Conservation (phyloP, 2,329 filamentous ascomycete genomes). For the Beauveria rudraprayagi region DNA sequence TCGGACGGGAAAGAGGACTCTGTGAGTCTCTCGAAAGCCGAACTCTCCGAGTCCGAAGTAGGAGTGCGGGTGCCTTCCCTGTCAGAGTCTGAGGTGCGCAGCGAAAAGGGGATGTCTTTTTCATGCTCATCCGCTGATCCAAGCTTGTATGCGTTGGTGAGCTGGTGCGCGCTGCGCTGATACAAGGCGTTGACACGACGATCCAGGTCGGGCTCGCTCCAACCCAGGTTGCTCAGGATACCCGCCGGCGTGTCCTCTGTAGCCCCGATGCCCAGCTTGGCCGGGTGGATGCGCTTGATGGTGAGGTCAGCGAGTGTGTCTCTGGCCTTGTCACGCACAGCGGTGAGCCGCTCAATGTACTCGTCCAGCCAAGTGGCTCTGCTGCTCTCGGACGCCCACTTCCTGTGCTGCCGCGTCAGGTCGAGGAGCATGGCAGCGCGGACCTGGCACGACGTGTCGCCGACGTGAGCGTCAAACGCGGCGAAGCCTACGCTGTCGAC, state of each 20-base stretch:
- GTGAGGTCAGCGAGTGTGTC: neutral
- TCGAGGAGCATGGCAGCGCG: neutral
- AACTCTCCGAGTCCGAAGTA: neutral
- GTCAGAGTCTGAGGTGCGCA: neutral
- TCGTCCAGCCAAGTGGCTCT: neutral
- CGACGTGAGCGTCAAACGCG: neutral
- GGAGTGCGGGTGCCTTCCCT: neutral
- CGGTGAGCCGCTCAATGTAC: neutral
- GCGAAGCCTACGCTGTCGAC: neutral
- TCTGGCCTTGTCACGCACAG: neutral
- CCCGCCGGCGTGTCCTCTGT: neutral
- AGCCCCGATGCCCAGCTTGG: neutral
- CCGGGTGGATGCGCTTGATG: neutral
- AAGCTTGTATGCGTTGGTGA: neutral
- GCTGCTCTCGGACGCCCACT: neutral
- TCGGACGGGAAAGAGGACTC: neutral
- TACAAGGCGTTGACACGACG: neutral
- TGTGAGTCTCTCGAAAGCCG: neutral
- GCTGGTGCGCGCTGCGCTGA: neutral
- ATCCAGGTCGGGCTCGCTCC: neutral
- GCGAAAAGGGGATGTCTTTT: neutral
- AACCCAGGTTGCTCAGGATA: neutral
- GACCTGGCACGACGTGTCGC: neutral
- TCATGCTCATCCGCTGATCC: neutral
- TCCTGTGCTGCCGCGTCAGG: neutral